Evolutionary conservation across 2,329 filamentous ascomycete genomes (phyloP), one percentile per base, ranked within the genome.

Genomic region (Arthrobotrys conoides): DNA sequence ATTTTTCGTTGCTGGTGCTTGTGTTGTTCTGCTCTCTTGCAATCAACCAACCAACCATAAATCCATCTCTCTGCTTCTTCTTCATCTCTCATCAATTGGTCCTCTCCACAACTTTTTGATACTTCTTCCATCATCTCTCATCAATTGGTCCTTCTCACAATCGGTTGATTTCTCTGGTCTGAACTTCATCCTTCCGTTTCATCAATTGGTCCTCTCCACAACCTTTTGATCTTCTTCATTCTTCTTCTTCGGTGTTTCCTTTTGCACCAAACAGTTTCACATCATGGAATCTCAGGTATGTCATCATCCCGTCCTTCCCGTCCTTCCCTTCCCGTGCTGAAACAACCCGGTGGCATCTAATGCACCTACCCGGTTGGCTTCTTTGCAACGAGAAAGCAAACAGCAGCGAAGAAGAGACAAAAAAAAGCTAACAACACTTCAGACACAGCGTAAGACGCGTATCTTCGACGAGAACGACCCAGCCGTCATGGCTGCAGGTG

Each of bases 391-490:
- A 41, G 14, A 12, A 12, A 41, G 38, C 38, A 41, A 41, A 16
- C 38, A 16, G 12, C 38, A 41, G 8, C 5, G 24, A 61, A 20
- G 20, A 38, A 59, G 1, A 36, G 12, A 36, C 22, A 41, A 24
- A 36, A 20, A 36, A 41, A 41, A 24, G 14, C 36, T 27, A 44
- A 41, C 57, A n/a, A 18, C 33, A 22, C 61, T 24, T 38, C 27
- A 41, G 18, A 14, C 66, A 10, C 53, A 67, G 18, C 67, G 73
- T 38, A 77, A 44, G 33, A 77, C 73, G 48, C 73, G 73, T 41
- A 77, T 77, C 41, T 55, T 69, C 33, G 73, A 77, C 22, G 73
- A 77, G 33, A 77, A 77, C 30, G 72, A 76, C 22, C 72, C 66
- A 20, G 57, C 72, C 9, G 61, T 67, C 8, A 20, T 71, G 8